phyloP scores from a whole-genome alignment of 2,329 filamentous ascomycete genomes.

The Metarhizium brunneum region DNA sequence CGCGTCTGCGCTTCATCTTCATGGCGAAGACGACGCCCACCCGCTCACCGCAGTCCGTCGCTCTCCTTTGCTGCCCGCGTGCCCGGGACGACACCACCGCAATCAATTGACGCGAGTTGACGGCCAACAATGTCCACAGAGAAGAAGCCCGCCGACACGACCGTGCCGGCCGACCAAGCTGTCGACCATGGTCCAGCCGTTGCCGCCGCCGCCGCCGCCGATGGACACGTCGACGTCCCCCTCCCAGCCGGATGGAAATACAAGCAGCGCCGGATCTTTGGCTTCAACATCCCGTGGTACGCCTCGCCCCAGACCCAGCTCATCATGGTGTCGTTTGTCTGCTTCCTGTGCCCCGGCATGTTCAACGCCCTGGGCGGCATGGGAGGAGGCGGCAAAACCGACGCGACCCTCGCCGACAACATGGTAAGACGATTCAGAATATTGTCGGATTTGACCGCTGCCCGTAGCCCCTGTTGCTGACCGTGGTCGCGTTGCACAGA shows the following conservation, averaged over 20 bases:
- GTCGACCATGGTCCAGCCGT: background rate
- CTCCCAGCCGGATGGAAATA: slow-evolving; percentile 55
- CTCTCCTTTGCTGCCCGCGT: no score
- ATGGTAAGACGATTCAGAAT: slow-evolving; percentile 13
- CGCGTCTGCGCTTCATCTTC: no score
- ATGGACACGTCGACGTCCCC: slow-evolving; percentile 21
- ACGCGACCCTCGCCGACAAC: slow-evolving; percentile 33
- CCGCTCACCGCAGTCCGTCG: no score
- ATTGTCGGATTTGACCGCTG: no score
- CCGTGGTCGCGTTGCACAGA: slow-evolving; percentile 20
- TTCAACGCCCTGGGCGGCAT: slow-evolving; percentile 59
- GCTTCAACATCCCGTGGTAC: slow-evolving; percentile 51
- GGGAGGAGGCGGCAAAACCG: slow-evolving; percentile 46
- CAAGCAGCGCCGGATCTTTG: slow-evolving; percentile 33
- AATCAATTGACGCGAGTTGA: background rate
- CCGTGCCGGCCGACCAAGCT: background rate
- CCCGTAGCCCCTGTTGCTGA: slow-evolving; percentile 2
- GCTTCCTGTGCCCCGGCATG: slow-evolving; percentile 61
- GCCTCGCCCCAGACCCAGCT: slow-evolving; percentile 66
- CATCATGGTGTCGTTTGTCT: slow-evolving; percentile 49
- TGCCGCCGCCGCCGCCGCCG: background rate
- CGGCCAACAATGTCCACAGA: slow-evolving; percentile 2
- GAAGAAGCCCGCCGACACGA: background rate
- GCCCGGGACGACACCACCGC: no score
- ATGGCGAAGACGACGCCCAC: no score